Evolutionary conservation across 345 rosid genomes (phyloP), one percentile per base, ranked within the genome.

Genomic region (Dipteronia dyeriana): DNA sequence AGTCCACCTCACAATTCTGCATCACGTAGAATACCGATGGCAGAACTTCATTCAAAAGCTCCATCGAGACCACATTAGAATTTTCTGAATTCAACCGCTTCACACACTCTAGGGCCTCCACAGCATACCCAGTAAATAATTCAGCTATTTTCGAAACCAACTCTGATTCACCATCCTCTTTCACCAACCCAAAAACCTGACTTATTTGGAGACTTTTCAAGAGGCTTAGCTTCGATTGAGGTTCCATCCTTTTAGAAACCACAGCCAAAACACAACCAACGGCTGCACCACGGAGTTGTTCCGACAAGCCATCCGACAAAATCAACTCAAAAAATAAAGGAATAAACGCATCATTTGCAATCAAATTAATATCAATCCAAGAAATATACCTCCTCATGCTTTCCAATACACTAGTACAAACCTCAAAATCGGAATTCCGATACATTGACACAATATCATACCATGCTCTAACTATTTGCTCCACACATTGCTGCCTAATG

Each of bases 401-500:
- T 66, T 92, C 97, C 72, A 96, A 84, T 68, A 96, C 95, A 62
- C 78, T 67, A 19, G 89, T 75, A 79, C 94, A 92, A 10, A 94
- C 84, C 61, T 90, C 98, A 6, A 86, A 87, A 85, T 96, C 90
- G 2, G 95, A 87, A 80, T 80, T 89, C 89, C 76, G 85, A 80
- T 86, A 90, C 88, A 81, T 22, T 1, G 84, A 83, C 20, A 96
- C 90, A 85, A 94, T 89, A 79, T 88, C 91, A 64, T 92, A 96
- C 97, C 98, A 96, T 0, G 91, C 90, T 78, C 86, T 83, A 68
- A 93, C 99, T 68, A 96, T 93, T 88, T 90, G 97, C 74, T 91
- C 83, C n/a, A 92, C 84, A 79, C 98, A 94, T 76, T 93, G 98
- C 80, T 85, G 92, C 92, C 99, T 90, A 97, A 96, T 93, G 2